Conservation (phyloP, 2,329 filamentous ascomycete genomes). For the Arthrobotrys iridis region DNA sequence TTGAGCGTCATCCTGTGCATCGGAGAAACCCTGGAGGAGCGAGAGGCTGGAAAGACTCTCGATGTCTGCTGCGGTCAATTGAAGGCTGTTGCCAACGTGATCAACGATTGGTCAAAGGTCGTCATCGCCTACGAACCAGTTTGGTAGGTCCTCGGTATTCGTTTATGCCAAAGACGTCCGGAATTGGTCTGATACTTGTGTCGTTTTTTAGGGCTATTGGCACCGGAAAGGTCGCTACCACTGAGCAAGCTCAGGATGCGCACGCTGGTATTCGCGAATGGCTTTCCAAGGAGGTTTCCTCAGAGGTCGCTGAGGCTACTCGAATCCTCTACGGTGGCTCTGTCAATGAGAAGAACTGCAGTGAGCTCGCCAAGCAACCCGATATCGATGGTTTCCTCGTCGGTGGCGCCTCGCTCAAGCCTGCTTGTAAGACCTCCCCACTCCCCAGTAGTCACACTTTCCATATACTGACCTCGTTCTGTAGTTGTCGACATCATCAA, state of each 20-base stretch:
- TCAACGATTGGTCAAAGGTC: slow-evolving; percentile 85
- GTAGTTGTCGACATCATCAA: slow-evolving; percentile 53
- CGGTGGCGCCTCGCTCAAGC: slow-evolving; percentile 53
- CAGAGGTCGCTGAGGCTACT: slow-evolving; percentile 81
- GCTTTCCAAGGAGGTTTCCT: slow-evolving; percentile 77
- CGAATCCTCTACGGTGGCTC: slow-evolving; percentile 96
- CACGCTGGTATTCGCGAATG: slow-evolving; percentile 91
- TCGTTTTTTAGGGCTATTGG: slow-evolving; percentile 73
- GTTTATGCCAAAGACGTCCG: background rate
- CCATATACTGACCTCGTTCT: background rate
- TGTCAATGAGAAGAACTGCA: slow-evolving; percentile 98
- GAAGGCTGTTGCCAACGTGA: slow-evolving; percentile 76
- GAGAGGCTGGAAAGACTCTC: slow-evolving; percentile 85
- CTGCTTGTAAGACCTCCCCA: slow-evolving; percentile 33
- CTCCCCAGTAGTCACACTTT: background rate
- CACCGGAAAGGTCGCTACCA: slow-evolving; percentile 73
- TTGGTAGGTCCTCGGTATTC: slow-evolving; percentile 74
- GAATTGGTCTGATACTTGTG: background rate
- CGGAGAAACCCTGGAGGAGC: slow-evolving; percentile 91
- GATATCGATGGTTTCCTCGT: slow-evolving; percentile 89
- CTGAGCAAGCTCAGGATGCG: slow-evolving; percentile 84
- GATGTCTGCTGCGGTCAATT: slow-evolving; percentile 87
- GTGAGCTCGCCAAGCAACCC: slow-evolving; percentile 85
- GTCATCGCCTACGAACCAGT: slow-evolving; percentile 99
- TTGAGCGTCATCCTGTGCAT: slow-evolving; percentile 95